These are phyloP conservation scores for Cichorium intybus DNA, from an alignment of 140 eudicot species.

Conservation along the genomic window DNA sequence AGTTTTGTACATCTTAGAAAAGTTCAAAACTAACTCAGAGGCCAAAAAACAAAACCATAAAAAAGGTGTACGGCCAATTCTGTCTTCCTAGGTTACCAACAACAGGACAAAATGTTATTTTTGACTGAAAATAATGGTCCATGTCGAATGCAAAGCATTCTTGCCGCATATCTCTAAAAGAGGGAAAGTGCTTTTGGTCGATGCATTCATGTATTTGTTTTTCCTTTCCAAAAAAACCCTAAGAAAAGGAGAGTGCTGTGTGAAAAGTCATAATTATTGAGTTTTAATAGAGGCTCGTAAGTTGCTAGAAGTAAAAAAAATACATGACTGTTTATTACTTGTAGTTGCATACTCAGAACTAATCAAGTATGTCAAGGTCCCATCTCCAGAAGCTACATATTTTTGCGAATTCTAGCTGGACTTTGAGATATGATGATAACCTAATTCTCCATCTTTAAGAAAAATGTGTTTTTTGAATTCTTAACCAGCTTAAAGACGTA, in stretches of 20 bases:
- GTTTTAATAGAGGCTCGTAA: neutral
- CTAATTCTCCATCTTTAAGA: conserved; percentile 3
- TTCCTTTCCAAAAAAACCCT: too few relatives aligned
- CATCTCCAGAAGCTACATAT: neutral
- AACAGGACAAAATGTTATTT: neutral
- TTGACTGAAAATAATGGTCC: conserved; percentile 3
- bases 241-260: too few relatives aligned
- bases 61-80: conserved; percentile 10
- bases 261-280: neutral
- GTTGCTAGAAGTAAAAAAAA: neutral
- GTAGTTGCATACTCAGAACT: neutral
- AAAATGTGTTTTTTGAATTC: neutral
- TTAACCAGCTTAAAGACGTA: neutral
- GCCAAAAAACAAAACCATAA: conserved; percentile 15
- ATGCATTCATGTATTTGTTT: too few relatives aligned
- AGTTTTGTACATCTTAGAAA: conserved; percentile 21
- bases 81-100: conserved; percentile 22
- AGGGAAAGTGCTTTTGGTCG: too few relatives aligned
- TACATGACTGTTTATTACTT: neutral
- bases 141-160: neutral
- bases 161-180: neutral
- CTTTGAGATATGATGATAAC: neutral
- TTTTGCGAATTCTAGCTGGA: neutral
- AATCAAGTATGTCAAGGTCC: conserved; percentile 1
- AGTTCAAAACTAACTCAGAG: neutral